Base-by-base conservation (phyloP, 2,329 filamentous ascomycete genomes). In the Coleophoma eucalyptorum region DNA sequence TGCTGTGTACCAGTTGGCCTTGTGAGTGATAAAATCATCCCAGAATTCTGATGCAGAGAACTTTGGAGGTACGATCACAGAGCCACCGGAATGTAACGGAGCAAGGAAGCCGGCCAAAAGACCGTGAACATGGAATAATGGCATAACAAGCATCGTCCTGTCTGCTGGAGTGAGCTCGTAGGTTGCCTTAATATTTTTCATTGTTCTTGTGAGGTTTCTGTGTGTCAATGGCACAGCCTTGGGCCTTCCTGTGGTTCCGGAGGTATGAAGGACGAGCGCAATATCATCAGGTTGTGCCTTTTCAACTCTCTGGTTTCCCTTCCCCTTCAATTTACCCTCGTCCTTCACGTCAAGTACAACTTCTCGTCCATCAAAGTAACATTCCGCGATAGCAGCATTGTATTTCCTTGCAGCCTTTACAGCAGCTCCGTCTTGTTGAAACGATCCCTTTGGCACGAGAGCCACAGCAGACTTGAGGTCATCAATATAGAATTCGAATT, bases 401-500 rank as follows among this genome's bases (percentile, higher is more conserved):
- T 90, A 92, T 73, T 85, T 90, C 61, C 81, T 77, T 7, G 89
- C 90, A 1, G 90, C 90, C 63, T 83, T 80, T 26, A 94, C 87
- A 21, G 87, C 89, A 12, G 88, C 80, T 10, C 82, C 84, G 65
- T 85, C 75, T 58, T 83, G 77, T 11, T 76, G 74, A 61, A 83
- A 88, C 13, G 85, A 81, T 15, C 88, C 89, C 59, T 76, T 77
- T 12, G 90, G 89, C 10, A 95, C 86, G 34, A 95, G 75, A 32
- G 90, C 81, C 52, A 95, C 74, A 33, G 86, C 86, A 5, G 90
- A 93, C 65, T 85, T 89, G 60, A 95, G 77, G 66, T 96, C 90
- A 57, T 91, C 86, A 63, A 96, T 93, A 70, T 94, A 95, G 71
- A 95, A 95, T 67, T 94, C 90, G 67, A 93, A 94, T 69, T 95